These are phyloP conservation scores for Candida berthetii DNA, from an alignment of 805 yeast species.

Conservation along the genomic window DNA sequence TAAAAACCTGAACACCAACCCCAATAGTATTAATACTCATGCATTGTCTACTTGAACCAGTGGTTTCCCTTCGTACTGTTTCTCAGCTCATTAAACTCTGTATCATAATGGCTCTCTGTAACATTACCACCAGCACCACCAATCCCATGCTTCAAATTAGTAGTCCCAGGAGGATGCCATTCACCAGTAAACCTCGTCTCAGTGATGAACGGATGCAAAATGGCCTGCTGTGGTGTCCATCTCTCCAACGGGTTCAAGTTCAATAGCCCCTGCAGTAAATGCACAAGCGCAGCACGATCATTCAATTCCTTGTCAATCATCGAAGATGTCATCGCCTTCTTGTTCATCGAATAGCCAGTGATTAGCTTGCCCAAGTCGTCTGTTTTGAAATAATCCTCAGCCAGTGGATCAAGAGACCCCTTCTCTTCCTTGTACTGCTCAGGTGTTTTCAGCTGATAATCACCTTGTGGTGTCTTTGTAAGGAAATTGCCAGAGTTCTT, in stretches of 20 bases:
- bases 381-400: slow-evolving; percentile 74
- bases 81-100: neutral
- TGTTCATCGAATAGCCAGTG: slow-evolving; percentile 65
- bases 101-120: neutral
- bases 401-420: slow-evolving; percentile 62
- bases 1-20: neutral
- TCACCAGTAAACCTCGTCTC: slow-evolving; percentile 45
- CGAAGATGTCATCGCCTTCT: slow-evolving; percentile 39
- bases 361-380: slow-evolving; percentile 66
- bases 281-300: slow-evolving; percentile 66
- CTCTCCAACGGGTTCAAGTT: slow-evolving; percentile 89
- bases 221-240: slow-evolving; percentile 96
- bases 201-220: slow-evolving; percentile 84
- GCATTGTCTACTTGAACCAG: slow-evolving; percentile 8
- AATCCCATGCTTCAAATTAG: neutral
- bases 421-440: slow-evolving; percentile 48
- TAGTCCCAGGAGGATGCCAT: slow-evolving; percentile 46
- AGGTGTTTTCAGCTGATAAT: slow-evolving; percentile 24
- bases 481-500: slow-evolving; percentile 65
- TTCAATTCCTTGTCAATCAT: slow-evolving; percentile 63
- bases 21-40: neutral
- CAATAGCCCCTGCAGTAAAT: slow-evolving; percentile 72
- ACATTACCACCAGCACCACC: neutral
- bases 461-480: slow-evolving; percentile 20
- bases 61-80: slow-evolving; percentile 4